Conservation (phyloP, 441 rosid genomes). For the Macaranga tanarius region DNA sequence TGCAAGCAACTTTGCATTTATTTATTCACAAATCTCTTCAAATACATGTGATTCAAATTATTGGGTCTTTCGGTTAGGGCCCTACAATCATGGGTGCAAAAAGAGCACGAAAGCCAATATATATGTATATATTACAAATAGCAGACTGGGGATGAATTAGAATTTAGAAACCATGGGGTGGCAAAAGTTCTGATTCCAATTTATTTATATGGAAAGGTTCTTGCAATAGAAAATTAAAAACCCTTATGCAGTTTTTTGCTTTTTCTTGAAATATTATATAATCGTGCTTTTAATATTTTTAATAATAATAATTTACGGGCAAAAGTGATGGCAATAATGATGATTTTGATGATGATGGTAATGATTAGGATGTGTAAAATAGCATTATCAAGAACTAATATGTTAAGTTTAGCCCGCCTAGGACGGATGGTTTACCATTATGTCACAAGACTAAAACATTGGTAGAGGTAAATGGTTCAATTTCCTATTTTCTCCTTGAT, state of each 20-base stretch:
- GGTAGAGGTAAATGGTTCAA: too few species aligned
- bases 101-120: constrained; percentile 15
- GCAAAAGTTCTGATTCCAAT: constrained; percentile 12
- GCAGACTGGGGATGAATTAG: constrained; percentile 16
- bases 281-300: too few species aligned
- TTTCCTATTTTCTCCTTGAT: too few species aligned
- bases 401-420: too few species aligned
- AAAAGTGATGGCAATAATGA: background rate
- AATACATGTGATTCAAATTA: constrained; percentile 40
- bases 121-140: constrained; percentile 13
- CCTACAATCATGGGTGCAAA: constrained; percentile 30
- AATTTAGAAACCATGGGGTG: background rate
- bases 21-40: background rate
- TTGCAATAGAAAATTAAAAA: constrained; percentile 3
- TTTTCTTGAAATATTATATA: too few species aligned
- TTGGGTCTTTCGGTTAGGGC: constrained; percentile 27
- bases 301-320: too few species aligned
- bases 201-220: background rate
- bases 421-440: too few species aligned
- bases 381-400: constrained; percentile 1
- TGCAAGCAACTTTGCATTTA: constrained; percentile 7
- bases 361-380: constrained; percentile 8
- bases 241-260: constrained; percentile 23
- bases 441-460: too few species aligned
- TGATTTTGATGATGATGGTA: constrained; percentile 6